Evolutionary conservation across 257 asterid genomes (phyloP), one percentile per base, ranked within the genome.

Genomic region (Echites panduratus): DNA sequence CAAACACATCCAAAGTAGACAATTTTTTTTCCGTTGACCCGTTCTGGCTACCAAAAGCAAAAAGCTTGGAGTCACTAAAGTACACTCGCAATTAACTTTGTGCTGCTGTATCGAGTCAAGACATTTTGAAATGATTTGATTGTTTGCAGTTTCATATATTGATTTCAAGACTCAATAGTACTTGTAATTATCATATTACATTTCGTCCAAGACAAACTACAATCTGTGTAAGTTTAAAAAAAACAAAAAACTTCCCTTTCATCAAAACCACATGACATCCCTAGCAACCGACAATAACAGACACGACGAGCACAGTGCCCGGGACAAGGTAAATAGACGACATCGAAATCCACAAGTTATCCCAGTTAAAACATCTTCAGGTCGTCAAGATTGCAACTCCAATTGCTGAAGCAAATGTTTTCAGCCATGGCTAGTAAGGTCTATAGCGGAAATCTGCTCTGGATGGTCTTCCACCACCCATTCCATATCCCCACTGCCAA

Each of bases 401-500:
- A 72, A 16, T 13, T 29, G 22, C 32, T 13, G 59, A 26, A 19
- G 13, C 53, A 43, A 3, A 13, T 65, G 48, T 44, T 40, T 2
- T 61, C 19, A 14, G n/a, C 38, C 2, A 8, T 52, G 16, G 62
- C 82, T 81, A 93, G 78, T 93, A 93, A 40, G 98, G 99, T 81
- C 98, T 80, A 66, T 89, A 95, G 79, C 99, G 85, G 82, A 83
- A 68, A 85, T 92, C 97, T 48, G 96, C 70, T 32, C 98, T 93
- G 19, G 97, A 79, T 71, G 98, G 90, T 77, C 99, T 89, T 32
- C 86, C 86, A 73, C 91, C 89, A 52, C 94, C 92, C 58, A 86
- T 87, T 43, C 96, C 96, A 65, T 90, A 92, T 69, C 99, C 96
- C 99, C 98, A 92, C 98, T 95, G 92, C 76, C 84, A 73, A 67